A percentile compares a stretch with the other conserved stretches of the same genome.
These are phyloP conservation scores for Mrakia gelida DNA, from an alignment of 768 basidiomycete genomes.

Conservation along the genomic window DNA sequence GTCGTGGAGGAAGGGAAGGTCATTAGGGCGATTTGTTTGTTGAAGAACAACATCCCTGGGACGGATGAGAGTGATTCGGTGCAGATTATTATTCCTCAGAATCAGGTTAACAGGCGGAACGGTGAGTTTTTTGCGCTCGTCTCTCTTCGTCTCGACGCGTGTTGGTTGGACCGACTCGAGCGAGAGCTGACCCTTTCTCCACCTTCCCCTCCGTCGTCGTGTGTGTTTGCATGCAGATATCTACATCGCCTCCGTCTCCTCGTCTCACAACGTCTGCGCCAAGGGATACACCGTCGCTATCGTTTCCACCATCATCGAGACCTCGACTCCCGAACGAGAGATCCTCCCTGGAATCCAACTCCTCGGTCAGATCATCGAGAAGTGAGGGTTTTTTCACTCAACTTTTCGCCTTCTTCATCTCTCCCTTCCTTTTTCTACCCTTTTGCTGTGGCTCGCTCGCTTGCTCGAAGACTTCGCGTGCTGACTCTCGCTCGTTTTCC, in stretches of 20 bases:
- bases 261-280: constrained; percentile 95
- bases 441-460: too few species aligned
- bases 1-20: constrained; percentile 92
- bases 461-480: neutral
- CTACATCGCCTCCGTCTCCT: constrained; percentile 95
- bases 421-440: neutral
- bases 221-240: constrained; percentile 63
- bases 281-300: constrained; percentile 94
- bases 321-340: constrained; percentile 82
- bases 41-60: constrained; percentile 96
- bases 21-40: constrained; percentile 90
- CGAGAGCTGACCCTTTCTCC: constrained; percentile 1
- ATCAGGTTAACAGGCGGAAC: constrained; percentile 87
- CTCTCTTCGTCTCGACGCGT: neutral
- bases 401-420: neutral
- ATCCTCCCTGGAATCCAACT: constrained; percentile 87
- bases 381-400: constrained; percentile 53
- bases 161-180: neutral
- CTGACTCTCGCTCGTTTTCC: neutral
- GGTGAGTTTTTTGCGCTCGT: constrained; percentile 55
- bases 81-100: constrained; percentile 98
- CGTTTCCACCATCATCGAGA: constrained; percentile 97
- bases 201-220: constrained; percentile 15
- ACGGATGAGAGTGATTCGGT: constrained; percentile 92
- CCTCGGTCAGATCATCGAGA: constrained; percentile 86